Conservation (phyloP, 2,329 filamentous ascomycete species). For the Nemania diffusa region DNA sequence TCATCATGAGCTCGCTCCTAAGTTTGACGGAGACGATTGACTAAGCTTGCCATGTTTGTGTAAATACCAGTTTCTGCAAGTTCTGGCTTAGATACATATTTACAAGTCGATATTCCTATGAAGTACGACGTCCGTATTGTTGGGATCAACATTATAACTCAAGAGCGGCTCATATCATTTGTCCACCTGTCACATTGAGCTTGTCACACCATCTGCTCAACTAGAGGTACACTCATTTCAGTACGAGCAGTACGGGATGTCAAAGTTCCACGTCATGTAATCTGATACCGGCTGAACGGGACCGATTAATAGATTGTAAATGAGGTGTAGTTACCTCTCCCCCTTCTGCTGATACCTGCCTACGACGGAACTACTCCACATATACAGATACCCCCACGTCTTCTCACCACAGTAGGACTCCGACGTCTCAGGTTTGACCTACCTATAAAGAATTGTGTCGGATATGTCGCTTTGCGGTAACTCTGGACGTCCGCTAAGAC, state of each 20-base stretch:
- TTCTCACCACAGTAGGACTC: background rate
- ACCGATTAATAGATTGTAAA: background rate
- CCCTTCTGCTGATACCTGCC: background rate
- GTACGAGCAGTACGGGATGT: background rate
- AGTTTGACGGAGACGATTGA: no score
- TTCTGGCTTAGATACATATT: no score
- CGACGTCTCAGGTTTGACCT: background rate
- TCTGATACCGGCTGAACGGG: background rate
- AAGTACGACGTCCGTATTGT: no score
- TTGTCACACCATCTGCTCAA: background rate
- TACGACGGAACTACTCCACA: background rate
- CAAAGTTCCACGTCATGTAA: background rate
- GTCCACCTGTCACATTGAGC: background rate
- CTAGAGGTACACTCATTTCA: background rate
- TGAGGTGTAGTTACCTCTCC: background rate
- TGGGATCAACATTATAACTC: background rate
- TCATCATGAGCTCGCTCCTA: no score
- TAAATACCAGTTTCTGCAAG: no score
- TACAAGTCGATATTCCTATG: no score
- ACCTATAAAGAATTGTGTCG: constrained; percentile 1
- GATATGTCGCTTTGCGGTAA: background rate
- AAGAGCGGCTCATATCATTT: background rate
- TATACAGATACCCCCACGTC: background rate
- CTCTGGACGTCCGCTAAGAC: constrained; percentile 5
- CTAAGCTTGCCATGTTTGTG: no score